These are phyloP conservation scores for Colletotrichum lini DNA, from an alignment of 2,329 filamentous ascomycete genomes.

Conservation along the genomic window DNA sequence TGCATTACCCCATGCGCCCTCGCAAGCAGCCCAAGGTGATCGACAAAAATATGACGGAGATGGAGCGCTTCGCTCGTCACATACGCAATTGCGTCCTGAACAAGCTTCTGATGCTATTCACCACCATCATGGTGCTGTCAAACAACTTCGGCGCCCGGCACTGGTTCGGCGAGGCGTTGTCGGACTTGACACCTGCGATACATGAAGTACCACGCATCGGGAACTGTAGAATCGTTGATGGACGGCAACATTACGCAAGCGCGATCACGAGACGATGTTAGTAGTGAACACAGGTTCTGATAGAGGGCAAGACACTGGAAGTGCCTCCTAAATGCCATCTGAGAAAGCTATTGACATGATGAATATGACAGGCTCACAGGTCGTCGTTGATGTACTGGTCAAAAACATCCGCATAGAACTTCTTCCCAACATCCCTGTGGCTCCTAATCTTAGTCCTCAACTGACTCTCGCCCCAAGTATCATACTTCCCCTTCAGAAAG, in stretches of 20 bases:
- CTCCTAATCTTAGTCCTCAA: slow-evolving; percentile 68
- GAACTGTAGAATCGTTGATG: no score
- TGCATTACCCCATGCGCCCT: no score
- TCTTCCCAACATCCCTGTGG: slow-evolving; percentile 62
- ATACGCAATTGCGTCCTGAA: slow-evolving; percentile 52
- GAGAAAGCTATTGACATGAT: neutral
- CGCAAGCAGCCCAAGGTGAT: slow-evolving; percentile 51
- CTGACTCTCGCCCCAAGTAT: slow-evolving; percentile 70
- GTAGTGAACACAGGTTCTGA: neutral
- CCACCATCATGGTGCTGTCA: slow-evolving; percentile 69
- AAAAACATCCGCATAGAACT: slow-evolving; percentile 63
- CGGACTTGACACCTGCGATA: slow-evolving; percentile 70
- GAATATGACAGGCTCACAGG: neutral
- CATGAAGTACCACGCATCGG: slow-evolving; percentile 67
- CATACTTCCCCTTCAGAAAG: slow-evolving; percentile 64
- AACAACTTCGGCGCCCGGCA: slow-evolving; percentile 69
- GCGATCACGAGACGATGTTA: no score
- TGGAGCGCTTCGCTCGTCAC: slow-evolving; percentile 54
- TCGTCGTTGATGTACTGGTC: slow-evolving; percentile 62
- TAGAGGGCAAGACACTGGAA: neutral
- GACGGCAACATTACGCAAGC: no score
- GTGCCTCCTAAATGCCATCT: neutral
- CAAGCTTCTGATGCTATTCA: slow-evolving; percentile 54
- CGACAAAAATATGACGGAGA: slow-evolving; percentile 48
- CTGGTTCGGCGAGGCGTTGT: slow-evolving; percentile 64